Base-by-base conservation (phyloP, 345 rosid genomes). In the Streptanthus diversifolius region DNA sequence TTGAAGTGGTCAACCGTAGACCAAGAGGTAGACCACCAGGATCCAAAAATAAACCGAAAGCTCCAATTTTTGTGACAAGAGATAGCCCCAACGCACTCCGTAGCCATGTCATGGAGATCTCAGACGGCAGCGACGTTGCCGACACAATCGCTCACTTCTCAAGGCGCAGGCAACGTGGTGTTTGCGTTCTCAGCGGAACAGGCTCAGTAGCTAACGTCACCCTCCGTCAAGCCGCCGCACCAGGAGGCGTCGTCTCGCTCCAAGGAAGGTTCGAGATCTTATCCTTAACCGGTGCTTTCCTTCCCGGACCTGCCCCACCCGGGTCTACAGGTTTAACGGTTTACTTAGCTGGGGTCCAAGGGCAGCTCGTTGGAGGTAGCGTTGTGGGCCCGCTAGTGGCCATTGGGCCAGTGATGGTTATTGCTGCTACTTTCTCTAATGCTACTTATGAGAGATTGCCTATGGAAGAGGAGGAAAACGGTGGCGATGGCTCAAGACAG, bases 221-320 rank as follows among this genome's bases (percentile, higher is more conserved):
- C 22, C 84, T 90, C 48, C 85, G 96, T 15, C 96, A 90, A 59
- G 90, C 93, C 0, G 83, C 91, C 33, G 87, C 96, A 2, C 88
- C 96, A 0, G 90, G 90, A 7, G 86, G 93, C 0, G 85, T 86
- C 0, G 88, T 90, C 29, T 87, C 88, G 0, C 90, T 90, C 18
- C 93, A 85, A 19, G 96, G 96, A 2, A 81, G 96, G 80, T 90
- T 90, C 9, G 96, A 88, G 68, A 88, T 90, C 71, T 66, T 90
- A 72, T 90, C 93, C 0, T 79, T 90, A 60, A 88, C 91, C 1
- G 96, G 96, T 15, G 84, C 96, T 13, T 90, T 90, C 59, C 76
- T 90, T 27, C 96, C 96, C 0, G 96, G 96, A 14, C 96, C 96
- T 2, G 80, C 96, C n/a, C 96, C 96, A 10, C 93, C 93, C 2